phyloP scores from a whole-genome alignment of 1,284 basidiomycete genomes.

The Ustilago bromivora region DNA sequence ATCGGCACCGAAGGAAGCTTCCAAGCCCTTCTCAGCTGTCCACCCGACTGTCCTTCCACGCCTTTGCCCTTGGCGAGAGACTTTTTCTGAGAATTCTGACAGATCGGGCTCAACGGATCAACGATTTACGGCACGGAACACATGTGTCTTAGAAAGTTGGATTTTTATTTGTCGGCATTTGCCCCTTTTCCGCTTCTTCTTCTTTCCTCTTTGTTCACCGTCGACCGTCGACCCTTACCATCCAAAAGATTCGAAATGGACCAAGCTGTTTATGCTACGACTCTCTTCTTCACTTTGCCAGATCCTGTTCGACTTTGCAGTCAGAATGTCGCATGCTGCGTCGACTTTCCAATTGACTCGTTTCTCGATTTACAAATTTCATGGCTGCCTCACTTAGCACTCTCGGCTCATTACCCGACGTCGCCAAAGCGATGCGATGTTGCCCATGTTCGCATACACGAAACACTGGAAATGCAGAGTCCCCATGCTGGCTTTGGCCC shows the following conservation, averaged over 20 bases:
- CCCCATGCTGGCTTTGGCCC: not conserved
- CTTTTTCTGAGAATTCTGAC: constrained; percentile 7
- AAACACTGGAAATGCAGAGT: not conserved
- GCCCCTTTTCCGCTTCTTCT: not conserved
- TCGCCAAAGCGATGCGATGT: constrained; percentile 4
- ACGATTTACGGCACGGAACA: not conserved
- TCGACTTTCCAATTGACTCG: constrained; percentile 1
- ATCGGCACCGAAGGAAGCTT: not conserved
- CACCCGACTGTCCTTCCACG: not conserved
- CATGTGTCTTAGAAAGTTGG: not conserved
- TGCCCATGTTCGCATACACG: not conserved
- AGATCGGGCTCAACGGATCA: constrained; percentile 9
- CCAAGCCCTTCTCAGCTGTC: not conserved
- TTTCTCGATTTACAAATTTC: not conserved
- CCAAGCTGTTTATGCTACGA: not conserved
- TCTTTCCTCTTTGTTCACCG: not conserved
- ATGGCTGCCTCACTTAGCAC: not conserved
- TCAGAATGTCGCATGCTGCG: not conserved
- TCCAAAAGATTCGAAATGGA: not conserved
- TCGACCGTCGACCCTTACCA: not conserved
- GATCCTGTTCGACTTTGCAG: not conserved
- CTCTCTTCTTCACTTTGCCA: not conserved
- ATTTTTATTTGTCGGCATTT: not conserved
- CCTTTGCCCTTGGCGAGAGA: constrained; percentile 6
- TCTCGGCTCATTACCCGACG: constrained; percentile 1